Base-by-base conservation (phyloP, 2,329 filamentous ascomycete species). In the Triangularia verruculosa region DNA sequence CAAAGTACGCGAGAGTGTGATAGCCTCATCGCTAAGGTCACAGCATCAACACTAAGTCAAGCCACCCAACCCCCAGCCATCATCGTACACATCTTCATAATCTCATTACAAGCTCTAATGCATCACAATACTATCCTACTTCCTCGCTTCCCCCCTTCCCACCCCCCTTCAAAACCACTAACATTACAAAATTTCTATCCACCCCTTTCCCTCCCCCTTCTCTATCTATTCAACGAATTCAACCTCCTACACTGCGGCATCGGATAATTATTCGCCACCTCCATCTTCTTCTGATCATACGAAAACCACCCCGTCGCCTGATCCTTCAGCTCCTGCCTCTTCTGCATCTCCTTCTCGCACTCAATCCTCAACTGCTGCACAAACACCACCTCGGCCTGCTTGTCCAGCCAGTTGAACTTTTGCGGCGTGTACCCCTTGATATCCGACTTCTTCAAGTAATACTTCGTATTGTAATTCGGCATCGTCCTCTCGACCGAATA, bases 271-370 rank as follows among this genome's bases (percentile, higher is more conserved):
- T 82, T 77, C 28, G 93, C 93, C 64, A 86, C 77, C 66, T 88
- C 85, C 86, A 96, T 86, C 80, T 92, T 93, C 66, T 89, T 88
- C 59, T 87, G 82, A 72, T 97, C 92, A 61, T 88, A 86, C 75
- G 87, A 93, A 73, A 97, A 92, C 90, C 93, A 97, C 3, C 93
- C 93, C 70, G 90, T 87, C 0, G 93, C 93, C 57, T 91, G 89
- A 67, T 96, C 87, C 66, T 87, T 81, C 76, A 93, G 80, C 56
- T 91, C 89, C 67, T 96, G 87, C 66, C 88, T 81, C 76, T 93
- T 80, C 67, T 87, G 82, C 66, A 86, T 79, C 78, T 99, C 93
- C 61, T 81, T 80, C 67, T 94, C 89, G 78, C 95, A 99, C 72
- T 89, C 83, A 63, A 82, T 80, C 57, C 84, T 85, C 59, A 97